These are phyloP conservation scores for Zymoseptoria passerinii DNA, from an alignment of 2,329 filamentous ascomycete species.

Conservation along the genomic window DNA sequence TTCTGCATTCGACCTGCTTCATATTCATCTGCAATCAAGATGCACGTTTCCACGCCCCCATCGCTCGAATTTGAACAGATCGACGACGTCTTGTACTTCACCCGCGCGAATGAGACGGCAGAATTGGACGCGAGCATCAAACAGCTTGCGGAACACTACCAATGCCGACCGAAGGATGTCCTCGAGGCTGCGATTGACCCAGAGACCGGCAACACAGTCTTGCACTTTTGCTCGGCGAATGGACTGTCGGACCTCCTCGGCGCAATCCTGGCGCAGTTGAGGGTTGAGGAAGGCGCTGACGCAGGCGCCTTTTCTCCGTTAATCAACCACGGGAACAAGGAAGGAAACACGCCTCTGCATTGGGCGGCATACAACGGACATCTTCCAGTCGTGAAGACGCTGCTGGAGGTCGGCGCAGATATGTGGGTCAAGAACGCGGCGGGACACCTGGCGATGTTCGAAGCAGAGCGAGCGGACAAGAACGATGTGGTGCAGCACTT, in stretches of 20 bases:
- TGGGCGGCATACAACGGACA: slow-evolving; percentile 92
- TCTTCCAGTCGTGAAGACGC: slow-evolving; percentile 65
- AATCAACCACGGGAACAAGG: slow-evolving; percentile 63
- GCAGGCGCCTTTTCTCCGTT: slow-evolving; percentile 33
- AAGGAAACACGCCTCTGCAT: slow-evolving; percentile 85
- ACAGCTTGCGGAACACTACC: slow-evolving; percentile 54
- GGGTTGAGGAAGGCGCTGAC: neutral
- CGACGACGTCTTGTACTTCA: slow-evolving; percentile 84
- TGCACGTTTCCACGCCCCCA: slow-evolving; percentile 7
- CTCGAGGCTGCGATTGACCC: slow-evolving; percentile 63
- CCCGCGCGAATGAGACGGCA: slow-evolving; percentile 65
- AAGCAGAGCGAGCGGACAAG: slow-evolving; percentile 44
- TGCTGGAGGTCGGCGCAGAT: slow-evolving; percentile 69
- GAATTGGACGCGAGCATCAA: slow-evolving; percentile 57
- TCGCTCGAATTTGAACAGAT: slow-evolving; percentile 66
- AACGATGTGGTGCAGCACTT: slow-evolving; percentile 42
- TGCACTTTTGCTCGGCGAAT: slow-evolving; percentile 92
- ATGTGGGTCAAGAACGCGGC: slow-evolving; percentile 71
- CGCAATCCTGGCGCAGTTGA: slow-evolving; percentile 15
- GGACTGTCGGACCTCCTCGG: slow-evolving; percentile 51
- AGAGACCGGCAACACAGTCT: slow-evolving; percentile 64
- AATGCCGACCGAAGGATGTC: slow-evolving; percentile 52
- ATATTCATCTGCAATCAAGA: neutral
- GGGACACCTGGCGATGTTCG: slow-evolving; percentile 57
- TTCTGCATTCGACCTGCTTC: neutral